Evolutionary conservation across 257 asterid species (phyloP), one percentile per base, ranked within the genome.

Genomic region (Capsicum rhomboideum): DNA sequence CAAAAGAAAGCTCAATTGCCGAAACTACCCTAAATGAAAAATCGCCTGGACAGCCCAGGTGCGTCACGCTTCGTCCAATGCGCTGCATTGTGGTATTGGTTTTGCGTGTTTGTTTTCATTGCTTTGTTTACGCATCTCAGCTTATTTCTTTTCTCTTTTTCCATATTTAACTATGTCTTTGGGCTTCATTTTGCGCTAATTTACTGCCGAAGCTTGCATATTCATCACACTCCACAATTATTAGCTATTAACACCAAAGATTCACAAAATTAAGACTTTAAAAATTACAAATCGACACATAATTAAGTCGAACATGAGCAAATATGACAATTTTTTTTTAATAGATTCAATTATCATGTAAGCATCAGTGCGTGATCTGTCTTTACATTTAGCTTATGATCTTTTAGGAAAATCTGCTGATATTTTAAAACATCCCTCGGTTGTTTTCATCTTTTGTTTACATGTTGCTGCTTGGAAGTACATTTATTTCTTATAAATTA

Each of bases 401-500:
- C 63, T 77, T 16, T 13, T 75, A 4, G 44, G 82, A 18, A 50
- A 16, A 77, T 17, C 26, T 16, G 63, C 28, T 75, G 80, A 26
- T 66, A 31, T 66, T 79, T 58, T 42, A 31, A 71, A 80, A 63
- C 49, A 28, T 69, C 63, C 59, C 14, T 74, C 31, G 34, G 75
- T 42, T 85, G 61, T 85, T 84, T 56, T 40, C 59, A 29, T 53
- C 82, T 55, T 66, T 78, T 82, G 37, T 44, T 63, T 61, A 79
- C 52, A 67, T 80, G 44, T 82, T 83, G 83, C 79, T 82, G 67
- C 44, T 87, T 40, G 56, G 64, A 80, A 69, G 83, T 34, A 34
- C 80, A 81, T 44, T 64, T 85, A 84, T 77, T 74, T 66, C 77
- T 84, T 78, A 77, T 81, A 78, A 64, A 17, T 85, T 78, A 77